Evolutionary conservation across 495 filamentous ascomycete genomes (phyloP).

Genomic region (Trichoderma asperelloides): DNA sequence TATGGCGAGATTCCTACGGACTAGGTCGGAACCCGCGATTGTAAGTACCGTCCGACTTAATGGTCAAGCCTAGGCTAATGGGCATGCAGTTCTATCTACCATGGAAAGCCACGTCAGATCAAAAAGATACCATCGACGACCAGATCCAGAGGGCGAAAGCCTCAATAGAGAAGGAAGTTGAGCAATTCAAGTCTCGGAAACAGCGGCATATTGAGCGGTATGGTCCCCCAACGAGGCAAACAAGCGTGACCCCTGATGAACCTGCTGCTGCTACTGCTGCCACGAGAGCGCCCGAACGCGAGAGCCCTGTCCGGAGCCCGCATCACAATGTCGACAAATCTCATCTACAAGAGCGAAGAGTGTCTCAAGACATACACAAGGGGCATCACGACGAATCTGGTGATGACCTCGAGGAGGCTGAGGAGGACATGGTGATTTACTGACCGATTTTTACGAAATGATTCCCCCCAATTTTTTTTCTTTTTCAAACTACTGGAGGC

Average conservation of each 20-base stretch:
- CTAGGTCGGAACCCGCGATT: conserved; percentile 63
- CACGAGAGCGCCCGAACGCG: not conserved
- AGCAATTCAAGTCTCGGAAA: conserved; percentile 33
- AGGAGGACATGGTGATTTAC: conserved; percentile 82
- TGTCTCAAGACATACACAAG: conserved; percentile 30
- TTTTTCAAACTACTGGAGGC: conserved; percentile 5
- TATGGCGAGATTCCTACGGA: conserved; percentile 67
- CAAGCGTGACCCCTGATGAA: conserved; percentile 10
- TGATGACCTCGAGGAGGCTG: conserved; percentile 62
- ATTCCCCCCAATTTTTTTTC: not conserved
- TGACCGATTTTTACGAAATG: conserved; percentile 29
- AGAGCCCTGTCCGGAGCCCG: conserved; percentile 21
- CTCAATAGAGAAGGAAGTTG: conserved; percentile 33
- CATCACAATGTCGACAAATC: conserved; percentile 5
- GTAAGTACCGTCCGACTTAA: conserved; percentile 43
- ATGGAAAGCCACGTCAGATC: conserved; percentile 58
- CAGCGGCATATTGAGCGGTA: conserved; percentile 22
- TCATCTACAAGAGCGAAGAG: conserved; percentile 9
- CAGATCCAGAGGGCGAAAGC: conserved; percentile 39
- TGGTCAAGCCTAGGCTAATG: conserved; percentile 14
- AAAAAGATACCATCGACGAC: conserved; percentile 37
- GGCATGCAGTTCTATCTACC: conserved; percentile 72
- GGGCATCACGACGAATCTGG: conserved; percentile 51
- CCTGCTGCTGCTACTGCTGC: not conserved
- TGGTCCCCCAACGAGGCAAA: conserved; percentile 15